Evolutionary conservation across 805 yeast genomes (phyloP).

Genomic region (Candida ortonii): DNA sequence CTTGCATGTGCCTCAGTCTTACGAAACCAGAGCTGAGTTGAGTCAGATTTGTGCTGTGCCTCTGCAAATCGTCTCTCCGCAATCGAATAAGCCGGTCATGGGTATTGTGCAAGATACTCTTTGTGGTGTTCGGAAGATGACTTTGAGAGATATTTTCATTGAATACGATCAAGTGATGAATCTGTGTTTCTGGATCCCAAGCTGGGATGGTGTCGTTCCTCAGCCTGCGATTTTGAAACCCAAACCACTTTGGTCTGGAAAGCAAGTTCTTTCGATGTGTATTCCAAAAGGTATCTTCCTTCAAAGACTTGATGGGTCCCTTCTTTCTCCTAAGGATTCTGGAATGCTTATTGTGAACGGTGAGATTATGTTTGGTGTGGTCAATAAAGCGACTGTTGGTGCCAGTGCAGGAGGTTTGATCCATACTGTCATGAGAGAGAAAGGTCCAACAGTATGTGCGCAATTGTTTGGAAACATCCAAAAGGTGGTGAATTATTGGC

Average conservation of each 20-base stretch:
- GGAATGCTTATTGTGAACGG: conserved; percentile 97
- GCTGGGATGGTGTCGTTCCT: conserved; percentile 98
- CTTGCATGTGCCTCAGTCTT: conserved; percentile 97
- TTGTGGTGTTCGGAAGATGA: conserved; percentile 96
- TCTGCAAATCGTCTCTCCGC: conserved; percentile 95
- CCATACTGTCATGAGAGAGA: conserved; percentile 96
- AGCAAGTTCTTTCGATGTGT: conserved; percentile 86
- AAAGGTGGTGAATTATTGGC: conserved; percentile 94
- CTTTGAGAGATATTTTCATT: conserved; percentile 82
- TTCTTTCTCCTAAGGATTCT: conserved; percentile 82
- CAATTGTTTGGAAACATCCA: conserved; percentile 88
- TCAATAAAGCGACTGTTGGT: conserved; percentile 97
- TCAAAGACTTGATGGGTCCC: conserved; percentile 89
- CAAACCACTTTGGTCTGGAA: conserved; percentile 96
- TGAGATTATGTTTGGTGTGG: conserved; percentile 96
- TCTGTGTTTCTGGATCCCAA: conserved; percentile 95
- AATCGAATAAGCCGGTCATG: conserved; percentile 98
- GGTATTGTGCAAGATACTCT: conserved; percentile 99
- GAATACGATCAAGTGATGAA: conserved; percentile 95
- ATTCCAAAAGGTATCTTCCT: conserved; percentile 95
- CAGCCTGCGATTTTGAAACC: conserved; percentile 94
- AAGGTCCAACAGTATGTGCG: conserved; percentile 89
- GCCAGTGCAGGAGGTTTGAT: conserved; percentile 97
- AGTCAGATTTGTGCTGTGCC: conserved; percentile 97
- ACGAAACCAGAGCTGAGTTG: conserved; percentile 95